These are phyloP conservation scores for peach (Prunus persica) DNA, from an alignment of 306 rosid genomes.

Conservation along the genomic window DNA sequence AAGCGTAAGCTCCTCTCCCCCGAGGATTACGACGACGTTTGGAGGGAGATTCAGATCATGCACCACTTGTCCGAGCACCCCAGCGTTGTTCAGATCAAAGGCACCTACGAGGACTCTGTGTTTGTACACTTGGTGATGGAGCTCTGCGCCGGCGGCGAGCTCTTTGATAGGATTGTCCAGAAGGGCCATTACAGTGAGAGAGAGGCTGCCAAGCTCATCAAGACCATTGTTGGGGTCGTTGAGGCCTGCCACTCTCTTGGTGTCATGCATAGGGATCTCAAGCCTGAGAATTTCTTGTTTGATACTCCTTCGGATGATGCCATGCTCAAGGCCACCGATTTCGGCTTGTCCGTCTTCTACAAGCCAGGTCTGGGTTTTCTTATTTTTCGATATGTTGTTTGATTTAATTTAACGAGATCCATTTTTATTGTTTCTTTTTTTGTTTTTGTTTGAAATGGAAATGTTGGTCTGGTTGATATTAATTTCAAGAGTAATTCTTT, in stretches of 20 bases:
- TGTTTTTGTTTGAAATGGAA: background rate
- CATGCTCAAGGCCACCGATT: conserved; percentile 75
- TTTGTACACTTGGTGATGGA: conserved; percentile 90
- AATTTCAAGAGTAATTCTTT: background rate
- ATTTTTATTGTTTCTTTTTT: conserved; percentile 8
- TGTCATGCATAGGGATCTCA: conserved; percentile 94
- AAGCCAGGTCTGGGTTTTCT: conserved; percentile 56
- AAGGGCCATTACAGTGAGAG: conserved; percentile 88
- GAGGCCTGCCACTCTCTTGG: conserved; percentile 89
- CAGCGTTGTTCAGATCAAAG: conserved; percentile 67
- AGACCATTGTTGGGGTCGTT: conserved; percentile 79
- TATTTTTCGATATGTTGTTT: too few species aligned
- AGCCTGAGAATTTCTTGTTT: conserved; percentile 92
- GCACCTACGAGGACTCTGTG: conserved; percentile 78
- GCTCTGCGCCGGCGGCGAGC: conserved; percentile 84
- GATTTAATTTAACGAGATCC: background rate
- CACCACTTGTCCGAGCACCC: conserved; percentile 78
- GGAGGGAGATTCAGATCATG: conserved; percentile 97
- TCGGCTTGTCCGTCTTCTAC: conserved; percentile 77
- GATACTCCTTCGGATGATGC: conserved; percentile 72
- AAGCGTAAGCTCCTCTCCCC: conserved; percentile 70
- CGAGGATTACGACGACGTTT: conserved; percentile 81
- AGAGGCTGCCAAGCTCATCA: conserved; percentile 75
- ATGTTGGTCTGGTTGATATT: too few species aligned
- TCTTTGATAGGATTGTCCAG: conserved; percentile 75